phyloP scores from a whole-genome alignment of 106 monocot genomes.

The Dendrobium huoshanense region DNA sequence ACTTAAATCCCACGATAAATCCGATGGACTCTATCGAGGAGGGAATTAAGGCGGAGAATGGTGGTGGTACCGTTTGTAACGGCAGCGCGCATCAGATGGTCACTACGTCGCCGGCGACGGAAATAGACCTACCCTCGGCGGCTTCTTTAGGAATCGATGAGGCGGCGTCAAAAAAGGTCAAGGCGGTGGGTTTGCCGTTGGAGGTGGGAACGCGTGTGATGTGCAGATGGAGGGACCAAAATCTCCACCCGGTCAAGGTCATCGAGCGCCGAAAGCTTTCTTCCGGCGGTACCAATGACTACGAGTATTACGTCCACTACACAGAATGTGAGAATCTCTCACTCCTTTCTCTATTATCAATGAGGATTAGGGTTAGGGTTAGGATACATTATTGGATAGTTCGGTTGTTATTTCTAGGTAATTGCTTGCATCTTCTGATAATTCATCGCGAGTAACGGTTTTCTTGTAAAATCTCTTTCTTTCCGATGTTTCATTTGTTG shows the following conservation, averaged over 20 bases:
- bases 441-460: neutral
- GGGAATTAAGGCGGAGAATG: slow-evolving; percentile 38
- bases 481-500: neutral
- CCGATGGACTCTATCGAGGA: slow-evolving; percentile 52
- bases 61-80: slow-evolving; percentile 22
- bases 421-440: neutral
- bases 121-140: neutral
- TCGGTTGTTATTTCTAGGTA: neutral
- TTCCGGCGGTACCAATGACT: slow-evolving; percentile 23
- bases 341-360: neutral
- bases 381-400: neutral
- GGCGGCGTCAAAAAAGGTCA: slow-evolving; percentile 20
- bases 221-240: slow-evolving; percentile 93
- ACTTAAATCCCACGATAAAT: too few species aligned
- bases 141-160: slow-evolving; percentile 2
- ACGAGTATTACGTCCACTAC: slow-evolving; percentile 98
- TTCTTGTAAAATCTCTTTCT: neutral
- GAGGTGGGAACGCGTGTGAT: slow-evolving; percentile 87
- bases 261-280: slow-evolving; percentile 72
- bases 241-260: slow-evolving; percentile 92
- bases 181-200: slow-evolving; percentile 37
- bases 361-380: slow-evolving; percentile 14
- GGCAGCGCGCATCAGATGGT: slow-evolving; percentile 1
- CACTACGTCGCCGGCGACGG: neutral
- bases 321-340: slow-evolving; percentile 63